Evolutionary conservation across 345 rosid species (phyloP), one percentile per base, ranked within the genome.

Genomic region (sweet orange (Citrus sinensis)): DNA sequence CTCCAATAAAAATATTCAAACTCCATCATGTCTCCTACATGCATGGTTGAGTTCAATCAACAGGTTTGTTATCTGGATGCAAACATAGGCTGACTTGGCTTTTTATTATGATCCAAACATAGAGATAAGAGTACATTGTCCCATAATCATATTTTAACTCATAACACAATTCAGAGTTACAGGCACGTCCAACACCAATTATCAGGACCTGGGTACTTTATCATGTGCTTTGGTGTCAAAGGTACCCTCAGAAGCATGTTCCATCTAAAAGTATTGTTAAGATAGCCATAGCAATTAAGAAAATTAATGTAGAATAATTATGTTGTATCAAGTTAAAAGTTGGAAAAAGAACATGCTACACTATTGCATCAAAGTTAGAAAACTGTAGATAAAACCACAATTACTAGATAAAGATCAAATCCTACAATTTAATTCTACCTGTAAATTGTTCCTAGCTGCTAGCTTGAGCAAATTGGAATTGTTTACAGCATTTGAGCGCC

Each of bases 401-500:
- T 59, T 55, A 78, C 55, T 17, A 65, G 22, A 35, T 5, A 32
- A 65, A 74, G 3, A 17, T 56, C 78, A 61, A 49, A 79, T 76
- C 69, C 40, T 29, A 70, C 78, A 30, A 78, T 60, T 65, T 58
- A 67, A 35, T 58, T 29, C 64, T 82, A 95, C 98, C 98, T 95
- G 97, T 82, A 95, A 78, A 83, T 92, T 91, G 65, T 80, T 88
- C 79, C 80, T 84, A 49, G 84, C 78, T 59, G 95, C 97, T 59
- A 92, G 89, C 85, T 84, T 89, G 83, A 84, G 82, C 85, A 95
- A 85, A 82, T 93, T 92, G 70, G 87, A 83, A 82, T 95, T 95
- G 71, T 93, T 92, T 76, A 95, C 97, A 78, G 69, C 83, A 77
- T 92, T 89, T 17, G 98, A 93, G 81, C 98, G 93, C 82, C 78